phyloP scores from a whole-genome alignment of 345 rosid genomes.

The Boechera retrofracta region DNA sequence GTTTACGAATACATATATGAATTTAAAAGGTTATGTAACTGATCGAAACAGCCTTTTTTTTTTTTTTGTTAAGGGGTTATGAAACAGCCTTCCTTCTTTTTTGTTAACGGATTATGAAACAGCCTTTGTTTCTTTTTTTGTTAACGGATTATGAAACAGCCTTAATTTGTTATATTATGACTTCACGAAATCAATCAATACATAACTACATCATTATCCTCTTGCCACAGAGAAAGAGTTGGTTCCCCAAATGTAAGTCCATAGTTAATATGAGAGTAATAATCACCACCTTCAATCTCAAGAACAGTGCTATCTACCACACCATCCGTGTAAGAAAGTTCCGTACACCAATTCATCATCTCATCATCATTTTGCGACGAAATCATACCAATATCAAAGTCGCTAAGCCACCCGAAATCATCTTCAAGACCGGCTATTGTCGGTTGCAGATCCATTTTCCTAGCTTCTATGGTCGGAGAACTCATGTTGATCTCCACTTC shows the following conservation, averaged over 20 bases:
- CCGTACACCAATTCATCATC: constrained; percentile 56
- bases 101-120: background rate
- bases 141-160: constrained; percentile 20
- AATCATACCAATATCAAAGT: constrained; percentile 45
- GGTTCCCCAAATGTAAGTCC: constrained; percentile 52
- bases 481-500: constrained; percentile 57
- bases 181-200: constrained; percentile 25
- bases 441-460: constrained; percentile 21
- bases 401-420: constrained; percentile 38
- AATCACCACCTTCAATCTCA: constrained; percentile 47
- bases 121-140: background rate
- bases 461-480: constrained; percentile 22
- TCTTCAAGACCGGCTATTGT: constrained; percentile 4
- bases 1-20: constrained; percentile 17
- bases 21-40: constrained; percentile 12
- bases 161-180: constrained; percentile 15
- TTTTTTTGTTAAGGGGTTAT: background rate
- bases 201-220: constrained; percentile 42
- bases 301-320: constrained; percentile 33
- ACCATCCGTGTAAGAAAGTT: constrained; percentile 46
- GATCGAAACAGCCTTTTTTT: background rate
- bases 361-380: constrained; percentile 51
- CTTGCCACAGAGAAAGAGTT: constrained; percentile 54
- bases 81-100: too few relatives aligned
- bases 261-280: constrained; percentile 45